Base-by-base conservation (phyloP, 352 stramenopile species). In the Phytopythium sindhum region DNA sequence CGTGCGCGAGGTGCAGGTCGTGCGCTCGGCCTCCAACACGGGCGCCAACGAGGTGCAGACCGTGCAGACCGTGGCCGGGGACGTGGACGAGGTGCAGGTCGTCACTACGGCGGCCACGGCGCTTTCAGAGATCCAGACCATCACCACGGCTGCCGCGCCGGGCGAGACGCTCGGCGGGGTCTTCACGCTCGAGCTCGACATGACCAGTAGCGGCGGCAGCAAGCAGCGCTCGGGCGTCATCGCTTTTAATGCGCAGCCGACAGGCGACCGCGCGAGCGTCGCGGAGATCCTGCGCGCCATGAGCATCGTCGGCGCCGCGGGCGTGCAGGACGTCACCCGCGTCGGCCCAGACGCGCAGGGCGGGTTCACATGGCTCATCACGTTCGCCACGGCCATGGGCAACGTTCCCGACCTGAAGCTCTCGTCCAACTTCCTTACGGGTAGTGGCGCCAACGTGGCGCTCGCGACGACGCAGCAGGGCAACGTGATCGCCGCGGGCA, bases 11-110 rank as follows among this genome's bases (percentile, higher is more conserved):
- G 81, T 97, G n/a, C 95, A 98, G 68, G 74, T 88, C 23, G 83
- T 97, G 26, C 78, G 68, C 37, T 95, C 87, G 26, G 77, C 65
- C 19, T 78, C 80, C 33, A 92, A 97, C 70, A 91, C 91, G 0
- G 91, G 90, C 47, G 67, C 94, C 23, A 98, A 98, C 72, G 94
- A 98, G 70, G 82, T 98, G 44, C 94, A 98, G 77, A 95, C 78
- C 10, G 91, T 98, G 68, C 87, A 89, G 61, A 98, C 89, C 2
- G 90, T 81, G 31, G 86, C 82, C 0, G 70, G 59, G 6, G 79
- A 96, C 51, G 79, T 98, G 8, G 81, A 96, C 62, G 95, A 97
- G 64, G 79, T 98, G 29, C 94, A 98, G 70, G 66, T 87, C 47
- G 79, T 98, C 51, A 80, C 68, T 6, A 97, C 88, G 10, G 88